Conservation (phyloP, 1,139 yeast genomes). For the Martiniozyma asiatica region DNA sequence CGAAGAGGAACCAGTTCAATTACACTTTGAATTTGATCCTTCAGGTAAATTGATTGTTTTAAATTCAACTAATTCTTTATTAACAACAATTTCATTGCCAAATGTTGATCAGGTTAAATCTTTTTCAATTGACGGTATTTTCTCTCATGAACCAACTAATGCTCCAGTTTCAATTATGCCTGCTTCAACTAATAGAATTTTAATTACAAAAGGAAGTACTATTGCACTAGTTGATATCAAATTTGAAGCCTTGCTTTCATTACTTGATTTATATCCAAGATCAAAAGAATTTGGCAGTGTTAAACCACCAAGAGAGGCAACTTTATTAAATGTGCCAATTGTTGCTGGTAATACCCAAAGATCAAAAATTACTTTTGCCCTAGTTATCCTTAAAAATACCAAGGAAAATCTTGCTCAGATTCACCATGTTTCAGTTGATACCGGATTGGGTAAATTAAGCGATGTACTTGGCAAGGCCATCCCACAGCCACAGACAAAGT, state of each 20-base stretch:
- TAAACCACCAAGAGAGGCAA: slow-evolving; percentile 18
- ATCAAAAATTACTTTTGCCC: slow-evolving; percentile 31
- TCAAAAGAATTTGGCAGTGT: slow-evolving; percentile 14
- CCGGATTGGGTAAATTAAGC: slow-evolving; percentile 59
- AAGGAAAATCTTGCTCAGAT: slow-evolving; percentile 34
- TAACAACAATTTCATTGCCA: slow-evolving; percentile 19
- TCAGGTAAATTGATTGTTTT: slow-evolving; percentile 19
- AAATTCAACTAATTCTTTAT: slow-evolving; percentile 6
- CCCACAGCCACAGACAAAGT: slow-evolving; percentile 4
- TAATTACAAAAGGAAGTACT: slow-evolving; percentile 29
- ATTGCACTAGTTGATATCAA: slow-evolving; percentile 34
- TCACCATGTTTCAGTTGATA: slow-evolving; percentile 41
- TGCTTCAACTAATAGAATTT: slow-evolving; percentile 35
- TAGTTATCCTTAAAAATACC: slow-evolving; percentile 30
- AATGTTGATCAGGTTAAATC: slow-evolving; percentile 12
- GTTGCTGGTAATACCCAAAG: slow-evolving; percentile 34
- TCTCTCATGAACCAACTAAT: slow-evolving; percentile 11
- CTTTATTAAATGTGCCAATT: slow-evolving; percentile 27
- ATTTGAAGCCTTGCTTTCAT: slow-evolving; percentile 32
- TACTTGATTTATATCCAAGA: slow-evolving; percentile 23
- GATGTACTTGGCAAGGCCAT: slow-evolving; percentile 66
- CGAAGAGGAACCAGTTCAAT: too few relatives aligned
- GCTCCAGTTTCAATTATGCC: slow-evolving; percentile 18
- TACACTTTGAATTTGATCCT: slow-evolving; percentile 17
- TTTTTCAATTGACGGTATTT: slow-evolving; percentile 11